Evolutionary conservation across 352 stramenopile genomes (phyloP), one percentile per base, ranked within the genome.

Genomic region (Phytophthora vignae): DNA sequence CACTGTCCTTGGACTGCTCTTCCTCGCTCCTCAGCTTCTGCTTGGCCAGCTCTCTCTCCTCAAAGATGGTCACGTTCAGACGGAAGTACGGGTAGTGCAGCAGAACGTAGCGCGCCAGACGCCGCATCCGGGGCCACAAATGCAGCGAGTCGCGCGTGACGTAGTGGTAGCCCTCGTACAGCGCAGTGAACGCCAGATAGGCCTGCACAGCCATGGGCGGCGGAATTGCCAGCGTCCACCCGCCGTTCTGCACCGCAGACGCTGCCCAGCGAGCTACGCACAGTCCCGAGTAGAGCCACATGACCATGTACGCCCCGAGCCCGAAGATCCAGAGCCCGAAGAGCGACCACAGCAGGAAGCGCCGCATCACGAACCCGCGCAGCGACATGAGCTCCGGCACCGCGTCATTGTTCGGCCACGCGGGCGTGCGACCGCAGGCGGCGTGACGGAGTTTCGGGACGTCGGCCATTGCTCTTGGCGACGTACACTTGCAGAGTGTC

Each of bases 61-160:
- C 81, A 33, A 88, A 84, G 48, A 88, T 79, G 17, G 68, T 82
- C 15, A 70, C 59, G 42, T 81, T 71, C 58, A 81, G 64, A 55
- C 75, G 75, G 58, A 87, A 88, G 69, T 90, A 90, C 49, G 72
- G 82, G 60, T 79, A 84, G 15, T 79, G 57, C 42, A 88, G 84
- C n/a, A 92, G 57, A 17, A 81, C 67, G 36, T 76, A 73, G 19
- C 89, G 79, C 3, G 84, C 71, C 2, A 68, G 33, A 38, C 71
- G 44, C 25, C 84, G 70, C 57, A 87, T 75, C 9, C 71, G 58
- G 4, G 79, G 79, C 84, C 84, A 92, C 56, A 77, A 49, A 55
- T 80, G 71, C 53, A 68, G 60, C 22, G 59, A 69, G 27, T 55
- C 60, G 25, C 75, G 79, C 7, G 40, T 73, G 48, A 81, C 27